A percentile compares a stretch with the other conserved stretches of the same genome.
Evolutionary conservation across 345 rosid genomes (phyloP).

Genomic region (Noccaea bulbosa): DNA sequence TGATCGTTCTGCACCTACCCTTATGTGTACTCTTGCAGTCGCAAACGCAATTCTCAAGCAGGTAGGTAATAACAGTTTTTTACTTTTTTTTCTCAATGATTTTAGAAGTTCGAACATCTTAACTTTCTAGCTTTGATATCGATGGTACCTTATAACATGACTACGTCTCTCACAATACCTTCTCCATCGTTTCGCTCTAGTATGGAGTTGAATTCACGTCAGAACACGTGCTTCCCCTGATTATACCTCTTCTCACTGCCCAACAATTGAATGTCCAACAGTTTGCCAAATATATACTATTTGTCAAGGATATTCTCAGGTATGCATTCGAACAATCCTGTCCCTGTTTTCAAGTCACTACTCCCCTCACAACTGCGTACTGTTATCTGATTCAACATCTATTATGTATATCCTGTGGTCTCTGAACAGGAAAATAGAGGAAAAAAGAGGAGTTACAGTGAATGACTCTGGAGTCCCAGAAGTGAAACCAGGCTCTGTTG

Average conservation of each 20-base stretch:
- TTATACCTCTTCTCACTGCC: slow-evolving; percentile 87
- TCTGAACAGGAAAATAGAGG: slow-evolving; percentile 71
- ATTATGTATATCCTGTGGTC: slow-evolving; percentile 12
- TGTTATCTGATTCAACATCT: slow-evolving; percentile 12
- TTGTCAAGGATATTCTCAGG: slow-evolving; percentile 91
- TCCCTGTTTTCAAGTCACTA: background rate
- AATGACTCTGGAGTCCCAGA: slow-evolving; percentile 65
- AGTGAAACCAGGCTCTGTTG: slow-evolving; percentile 46
- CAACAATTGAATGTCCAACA: slow-evolving; percentile 91
- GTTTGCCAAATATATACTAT: slow-evolving; percentile 89
- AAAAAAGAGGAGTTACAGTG: slow-evolving; percentile 73
- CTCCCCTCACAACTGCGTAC: slow-evolving; percentile 11
- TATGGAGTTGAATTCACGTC: slow-evolving; percentile 86
- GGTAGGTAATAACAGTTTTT: slow-evolving; percentile 46
- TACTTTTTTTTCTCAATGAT: background rate
- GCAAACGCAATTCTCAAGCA: slow-evolving; percentile 88
- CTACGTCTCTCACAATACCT: slow-evolving; percentile 8
- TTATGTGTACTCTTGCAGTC: slow-evolving; percentile 92
- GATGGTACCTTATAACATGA: slow-evolving; percentile 15
- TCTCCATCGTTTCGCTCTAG: slow-evolving; percentile 48
- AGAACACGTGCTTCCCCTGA: slow-evolving; percentile 86
- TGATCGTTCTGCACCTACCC: slow-evolving; percentile 93
- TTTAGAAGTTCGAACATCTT: slow-evolving; percentile 2
- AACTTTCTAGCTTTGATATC: background rate
- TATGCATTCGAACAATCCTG: slow-evolving; percentile 29